A percentile compares a stretch with the other conserved stretches of the same genome.
Conservation (phyloP, 148 eudicot species). For the Persicaria tinctoria region DNA sequence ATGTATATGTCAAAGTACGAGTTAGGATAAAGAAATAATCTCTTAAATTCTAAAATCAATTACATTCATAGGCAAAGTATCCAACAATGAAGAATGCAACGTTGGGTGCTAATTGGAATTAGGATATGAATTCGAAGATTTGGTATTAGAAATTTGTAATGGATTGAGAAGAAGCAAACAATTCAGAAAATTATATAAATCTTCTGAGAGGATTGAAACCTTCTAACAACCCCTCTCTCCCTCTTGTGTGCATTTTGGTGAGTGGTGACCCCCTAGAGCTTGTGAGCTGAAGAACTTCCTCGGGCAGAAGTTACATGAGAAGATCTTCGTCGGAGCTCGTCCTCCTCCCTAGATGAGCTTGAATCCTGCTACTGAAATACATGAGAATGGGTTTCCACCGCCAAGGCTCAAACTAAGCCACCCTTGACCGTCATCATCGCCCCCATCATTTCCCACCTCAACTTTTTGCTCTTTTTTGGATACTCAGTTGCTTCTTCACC, state of each 20-base stretch:
- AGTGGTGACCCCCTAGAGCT: constrained; percentile 40
- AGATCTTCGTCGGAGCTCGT: constrained; percentile 11
- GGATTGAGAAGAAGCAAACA: no score
- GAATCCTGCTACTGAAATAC: constrained; percentile 16
- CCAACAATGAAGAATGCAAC: no score
- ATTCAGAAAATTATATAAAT: no score
- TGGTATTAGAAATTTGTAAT: no score
- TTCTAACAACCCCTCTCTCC: constrained; percentile 11
- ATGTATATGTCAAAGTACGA: no score
- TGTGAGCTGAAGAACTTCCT: constrained; percentile 31
- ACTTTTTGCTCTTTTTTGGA: constrained; percentile 23
- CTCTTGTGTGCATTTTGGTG: constrained; percentile 40
- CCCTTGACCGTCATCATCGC: constrained; percentile 12
- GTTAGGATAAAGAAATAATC: no score
- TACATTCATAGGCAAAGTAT: no score
- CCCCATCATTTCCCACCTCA: constrained; percentile 5
- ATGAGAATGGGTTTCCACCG: constrained; percentile 5
- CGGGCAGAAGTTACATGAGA: constrained; percentile 28
- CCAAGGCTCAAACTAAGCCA: constrained; percentile 49
- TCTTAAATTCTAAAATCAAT: no score
- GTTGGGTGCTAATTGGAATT: no score
- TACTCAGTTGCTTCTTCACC: constrained; percentile 7
- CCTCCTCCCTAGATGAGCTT: not conserved
- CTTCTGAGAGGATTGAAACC: no score
- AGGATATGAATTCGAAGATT: no score